These are phyloP conservation scores for Sesbania bispinosa DNA, from an alignment of 306 rosid species.

Conservation along the genomic window DNA sequence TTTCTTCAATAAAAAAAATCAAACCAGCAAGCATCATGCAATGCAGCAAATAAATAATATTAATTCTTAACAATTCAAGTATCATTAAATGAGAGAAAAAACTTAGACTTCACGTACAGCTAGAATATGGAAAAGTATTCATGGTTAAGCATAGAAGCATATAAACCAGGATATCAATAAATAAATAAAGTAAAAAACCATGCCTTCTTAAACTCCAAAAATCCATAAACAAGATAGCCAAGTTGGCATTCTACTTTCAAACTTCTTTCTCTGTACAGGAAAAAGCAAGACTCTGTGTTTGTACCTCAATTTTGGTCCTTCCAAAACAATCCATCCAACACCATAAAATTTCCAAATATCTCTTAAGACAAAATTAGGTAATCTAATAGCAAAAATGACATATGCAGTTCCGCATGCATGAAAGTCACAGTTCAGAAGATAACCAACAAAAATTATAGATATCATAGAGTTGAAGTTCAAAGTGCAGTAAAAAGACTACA, in stretches of 20 bases:
- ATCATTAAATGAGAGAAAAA: too few relatives aligned
- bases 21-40: too few relatives aligned
- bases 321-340: slow-evolving; percentile 43
- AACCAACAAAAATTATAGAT: slow-evolving; percentile 71
- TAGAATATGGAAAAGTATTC: too few relatives aligned
- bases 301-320: slow-evolving; percentile 52
- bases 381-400: slow-evolving; percentile 52
- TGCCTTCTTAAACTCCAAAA: slow-evolving; percentile 54
- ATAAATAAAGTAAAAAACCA: too few relatives aligned
- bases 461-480: too few relatives aligned
- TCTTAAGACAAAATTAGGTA: slow-evolving; percentile 47
- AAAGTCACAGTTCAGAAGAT: slow-evolving; percentile 66
- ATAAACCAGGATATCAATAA: too few relatives aligned
- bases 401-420: slow-evolving; percentile 50
- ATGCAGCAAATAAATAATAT: too few relatives aligned
- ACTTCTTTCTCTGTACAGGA: slow-evolving; percentile 41
- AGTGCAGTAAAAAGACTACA: too few relatives aligned
- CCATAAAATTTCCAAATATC: slow-evolving; percentile 42
- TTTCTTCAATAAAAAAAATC: too few relatives aligned
- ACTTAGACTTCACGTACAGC: too few relatives aligned
- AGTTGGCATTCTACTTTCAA: slow-evolving; percentile 50
- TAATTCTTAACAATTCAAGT: too few relatives aligned
- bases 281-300: slow-evolving; percentile 43
- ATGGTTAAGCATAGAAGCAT: too few relatives aligned
- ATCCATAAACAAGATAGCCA: slow-evolving; percentile 60